Evolutionary conservation across 2,329 filamentous ascomycete species (phyloP).

Genomic region (Dothideomycetes sp.): DNA sequence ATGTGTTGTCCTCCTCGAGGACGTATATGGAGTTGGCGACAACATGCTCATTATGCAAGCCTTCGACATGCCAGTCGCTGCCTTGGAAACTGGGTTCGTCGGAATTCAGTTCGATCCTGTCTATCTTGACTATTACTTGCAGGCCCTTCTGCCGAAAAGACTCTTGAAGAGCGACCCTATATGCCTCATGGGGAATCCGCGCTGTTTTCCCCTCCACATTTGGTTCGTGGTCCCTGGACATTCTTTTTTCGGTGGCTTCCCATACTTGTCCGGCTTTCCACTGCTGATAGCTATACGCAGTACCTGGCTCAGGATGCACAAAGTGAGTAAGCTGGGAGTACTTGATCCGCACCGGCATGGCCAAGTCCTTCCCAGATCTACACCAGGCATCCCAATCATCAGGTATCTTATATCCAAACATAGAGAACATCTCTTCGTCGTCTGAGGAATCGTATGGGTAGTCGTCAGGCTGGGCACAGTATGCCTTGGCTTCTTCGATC

Average conservation of each 20-base stretch:
- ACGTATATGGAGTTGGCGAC: constrained; percentile 52
- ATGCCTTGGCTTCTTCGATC: constrained; percentile 4
- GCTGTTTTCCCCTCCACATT: not conserved
- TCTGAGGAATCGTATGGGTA: constrained; percentile 4
- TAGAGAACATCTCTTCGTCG: not conserved
- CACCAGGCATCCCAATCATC: constrained; percentile 6
- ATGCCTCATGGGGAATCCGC: not conserved
- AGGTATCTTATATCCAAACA: not conserved
- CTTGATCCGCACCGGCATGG: not conserved
- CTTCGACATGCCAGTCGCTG: constrained; percentile 41
- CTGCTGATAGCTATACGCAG: constrained; percentile 10
- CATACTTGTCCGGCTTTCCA: constrained; percentile 8
- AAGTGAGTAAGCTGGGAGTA: not conserved
- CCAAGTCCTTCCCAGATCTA: constrained; percentile 4
- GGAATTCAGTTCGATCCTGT: constrained; percentile 47
- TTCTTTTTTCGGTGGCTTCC: not conserved
- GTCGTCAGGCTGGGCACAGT: constrained; percentile 6
- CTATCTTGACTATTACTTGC: constrained; percentile 54
- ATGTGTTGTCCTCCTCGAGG: constrained; percentile 51
- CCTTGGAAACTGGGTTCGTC: constrained; percentile 44
- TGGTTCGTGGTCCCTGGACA: not conserved
- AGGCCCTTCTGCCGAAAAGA: constrained; percentile 36
- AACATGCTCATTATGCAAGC: constrained; percentile 49
- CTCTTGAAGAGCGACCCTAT: constrained; percentile 7
- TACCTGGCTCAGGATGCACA: constrained; percentile 12